These are phyloP conservation scores for Pythium scleroteichum DNA, from an alignment of 352 stramenopile genomes.

Conservation along the genomic window DNA sequence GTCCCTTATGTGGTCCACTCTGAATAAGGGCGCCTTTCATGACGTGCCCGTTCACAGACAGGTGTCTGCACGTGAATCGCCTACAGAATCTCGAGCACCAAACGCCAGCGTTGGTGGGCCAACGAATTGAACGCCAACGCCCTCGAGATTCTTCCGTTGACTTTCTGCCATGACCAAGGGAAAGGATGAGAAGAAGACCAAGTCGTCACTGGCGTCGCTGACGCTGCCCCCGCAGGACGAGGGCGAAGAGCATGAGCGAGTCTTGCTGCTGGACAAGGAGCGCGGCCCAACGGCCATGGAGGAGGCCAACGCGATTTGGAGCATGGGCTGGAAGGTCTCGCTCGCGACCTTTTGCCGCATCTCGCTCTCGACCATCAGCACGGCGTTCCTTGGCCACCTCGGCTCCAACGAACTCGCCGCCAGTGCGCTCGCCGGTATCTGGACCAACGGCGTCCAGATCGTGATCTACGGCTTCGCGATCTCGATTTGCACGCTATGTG, in stretches of 20 bases:
- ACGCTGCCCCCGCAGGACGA: conserved; percentile 17
- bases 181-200: conserved; percentile 9
- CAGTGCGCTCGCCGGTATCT: conserved; percentile 72
- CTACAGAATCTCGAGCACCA: neutral
- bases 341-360: conserved; percentile 83
- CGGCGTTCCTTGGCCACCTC: conserved; percentile 75
- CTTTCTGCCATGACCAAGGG: conserved; percentile 13
- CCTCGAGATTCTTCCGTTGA: neutral
- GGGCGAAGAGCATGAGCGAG: conserved; percentile 8
- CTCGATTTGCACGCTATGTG: conserved; percentile 80
- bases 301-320: conserved; percentile 71
- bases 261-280: conserved; percentile 22
- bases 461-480: conserved; percentile 79
- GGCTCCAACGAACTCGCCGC: conserved; percentile 73
- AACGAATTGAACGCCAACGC: conserved; percentile 8
- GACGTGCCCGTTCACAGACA: too few relatives aligned
- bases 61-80: neutral
- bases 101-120: neutral
- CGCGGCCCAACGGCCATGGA: conserved; percentile 40
- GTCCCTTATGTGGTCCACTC: neutral
- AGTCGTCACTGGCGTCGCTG: conserved; percentile 5
- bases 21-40: neutral
- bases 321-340: conserved; percentile 84
- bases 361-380: conserved; percentile 77
- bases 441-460: conserved; percentile 79